phyloP scores from a whole-genome alignment of 2,329 filamentous ascomycete species.

The Nannizzia gypsea region DNA sequence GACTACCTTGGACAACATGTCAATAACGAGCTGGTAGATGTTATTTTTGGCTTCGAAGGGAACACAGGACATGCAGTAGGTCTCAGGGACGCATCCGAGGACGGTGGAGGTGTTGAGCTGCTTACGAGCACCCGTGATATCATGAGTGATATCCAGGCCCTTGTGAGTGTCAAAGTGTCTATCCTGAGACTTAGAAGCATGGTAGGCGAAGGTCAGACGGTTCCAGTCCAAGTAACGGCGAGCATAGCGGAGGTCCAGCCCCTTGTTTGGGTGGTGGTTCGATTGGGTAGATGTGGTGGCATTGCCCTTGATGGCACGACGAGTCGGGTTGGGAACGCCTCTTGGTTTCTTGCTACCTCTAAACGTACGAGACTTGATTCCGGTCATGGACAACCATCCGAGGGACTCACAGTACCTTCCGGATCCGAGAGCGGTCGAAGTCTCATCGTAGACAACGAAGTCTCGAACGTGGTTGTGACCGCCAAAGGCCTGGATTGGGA shows the following conservation, averaged over 20 bases:
- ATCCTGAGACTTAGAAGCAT: constrained; percentile 42
- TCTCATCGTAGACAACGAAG: constrained; percentile 52
- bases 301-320: constrained; percentile 23
- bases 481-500: constrained; percentile 54
- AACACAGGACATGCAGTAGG: constrained; percentile 44
- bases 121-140: constrained; percentile 42
- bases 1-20: constrained; percentile 42
- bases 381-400: constrained; percentile 54
- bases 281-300: background rate
- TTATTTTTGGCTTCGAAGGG: constrained; percentile 43
- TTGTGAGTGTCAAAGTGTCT: constrained; percentile 39
- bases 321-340: constrained; percentile 35
- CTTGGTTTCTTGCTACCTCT: constrained; percentile 31
- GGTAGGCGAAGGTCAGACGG: constrained; percentile 52
- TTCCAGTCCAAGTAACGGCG: constrained; percentile 60
- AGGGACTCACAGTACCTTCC: constrained; percentile 58
- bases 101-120: constrained; percentile 45
- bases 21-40: constrained; percentile 44
- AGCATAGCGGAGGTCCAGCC: constrained; percentile 30
- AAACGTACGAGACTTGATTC: constrained; percentile 41
- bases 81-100: constrained; percentile 49
- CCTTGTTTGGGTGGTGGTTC: constrained; percentile 3
- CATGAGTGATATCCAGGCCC: constrained; percentile 37
- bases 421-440: constrained; percentile 50
- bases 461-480: constrained; percentile 56